These are phyloP conservation scores for Pseudogymnoascus sp. DNA, from an alignment of 2,329 filamentous ascomycete species.

Conservation along the genomic window DNA sequence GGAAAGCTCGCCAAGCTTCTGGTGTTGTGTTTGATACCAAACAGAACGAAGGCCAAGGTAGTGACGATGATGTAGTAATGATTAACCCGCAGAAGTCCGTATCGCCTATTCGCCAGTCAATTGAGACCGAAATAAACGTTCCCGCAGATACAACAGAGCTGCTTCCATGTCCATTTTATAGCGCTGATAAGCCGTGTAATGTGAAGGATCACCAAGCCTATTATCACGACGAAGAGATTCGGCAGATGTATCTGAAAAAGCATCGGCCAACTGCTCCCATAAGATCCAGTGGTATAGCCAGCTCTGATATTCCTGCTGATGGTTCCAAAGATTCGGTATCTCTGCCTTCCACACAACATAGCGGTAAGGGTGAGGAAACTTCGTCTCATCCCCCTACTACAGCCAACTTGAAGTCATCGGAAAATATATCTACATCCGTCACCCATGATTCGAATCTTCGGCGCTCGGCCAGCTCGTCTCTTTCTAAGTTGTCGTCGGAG, in stretches of 20 bases:
- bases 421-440: neutral
- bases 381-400: neutral
- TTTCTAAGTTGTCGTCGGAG: neutral
- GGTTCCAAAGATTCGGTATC: neutral
- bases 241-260: neutral
- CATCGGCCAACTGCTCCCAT: neutral
- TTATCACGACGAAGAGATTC: constrained; percentile 6
- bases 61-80: neutral
- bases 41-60: neutral
- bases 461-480: neutral
- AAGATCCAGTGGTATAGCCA: neutral
- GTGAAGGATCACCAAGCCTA: neutral
- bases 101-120: neutral
- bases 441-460: neutral
- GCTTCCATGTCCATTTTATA: constrained; percentile 4
- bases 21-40: neutral
- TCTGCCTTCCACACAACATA: constrained; percentile 3
- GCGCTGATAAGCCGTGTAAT: constrained; percentile 1
- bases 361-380: neutral
- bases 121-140: neutral
- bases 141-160: neutral
- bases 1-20: neutral
- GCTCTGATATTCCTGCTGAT: neutral
- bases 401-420: neutral
- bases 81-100: neutral